These are phyloP conservation scores for Hymenoscyphus repandus DNA, from an alignment of 2,329 filamentous ascomycete genomes.

Conservation along the genomic window DNA sequence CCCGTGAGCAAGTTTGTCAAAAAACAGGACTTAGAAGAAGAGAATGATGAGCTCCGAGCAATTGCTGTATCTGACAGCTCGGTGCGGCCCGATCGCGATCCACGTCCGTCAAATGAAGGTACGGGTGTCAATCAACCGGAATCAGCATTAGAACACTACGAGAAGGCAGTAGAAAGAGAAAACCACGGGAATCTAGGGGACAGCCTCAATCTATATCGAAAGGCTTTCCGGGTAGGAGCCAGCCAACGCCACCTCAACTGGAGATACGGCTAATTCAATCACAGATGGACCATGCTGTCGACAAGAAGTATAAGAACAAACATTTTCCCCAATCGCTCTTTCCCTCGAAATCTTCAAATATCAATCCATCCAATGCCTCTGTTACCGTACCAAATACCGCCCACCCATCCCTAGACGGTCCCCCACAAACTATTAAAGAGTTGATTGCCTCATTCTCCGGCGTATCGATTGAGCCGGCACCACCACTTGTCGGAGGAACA, in stretches of 20 bases:
- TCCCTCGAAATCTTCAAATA: slow-evolving; percentile 37
- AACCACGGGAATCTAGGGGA: slow-evolving; percentile 80
- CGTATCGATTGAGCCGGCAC: slow-evolving; percentile 61
- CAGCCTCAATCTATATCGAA: slow-evolving; percentile 81
- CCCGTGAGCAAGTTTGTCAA: slow-evolving; percentile 10
- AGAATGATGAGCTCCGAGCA: slow-evolving; percentile 9
- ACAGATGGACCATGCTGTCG: slow-evolving; percentile 77
- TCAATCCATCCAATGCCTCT: slow-evolving; percentile 42
- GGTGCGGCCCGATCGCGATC: neutral
- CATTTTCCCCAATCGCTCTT: slow-evolving; percentile 67
- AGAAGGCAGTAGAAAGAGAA: slow-evolving; percentile 86
- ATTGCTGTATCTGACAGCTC: slow-evolving; percentile 12
- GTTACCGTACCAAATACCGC: slow-evolving; percentile 47
- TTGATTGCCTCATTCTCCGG: slow-evolving; percentile 72
- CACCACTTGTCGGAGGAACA: slow-evolving; percentile 66
- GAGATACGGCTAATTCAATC: slow-evolving; percentile 10
- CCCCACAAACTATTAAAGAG: slow-evolving; percentile 53
- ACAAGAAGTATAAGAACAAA: slow-evolving; percentile 84
- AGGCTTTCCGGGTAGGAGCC: slow-evolving; percentile 70
- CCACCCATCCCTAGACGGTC: slow-evolving; percentile 51
- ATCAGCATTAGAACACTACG: slow-evolving; percentile 88
- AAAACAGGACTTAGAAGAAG: slow-evolving; percentile 16
- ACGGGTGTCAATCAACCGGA: slow-evolving; percentile 45
- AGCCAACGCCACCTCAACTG: neutral
- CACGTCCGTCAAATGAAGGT: slow-evolving; percentile 4